Evolutionary conservation across 371 early-diverging fungal species (phyloP), one percentile per base, ranked within the genome.

Genomic region (Actinomortierella wolfii): DNA sequence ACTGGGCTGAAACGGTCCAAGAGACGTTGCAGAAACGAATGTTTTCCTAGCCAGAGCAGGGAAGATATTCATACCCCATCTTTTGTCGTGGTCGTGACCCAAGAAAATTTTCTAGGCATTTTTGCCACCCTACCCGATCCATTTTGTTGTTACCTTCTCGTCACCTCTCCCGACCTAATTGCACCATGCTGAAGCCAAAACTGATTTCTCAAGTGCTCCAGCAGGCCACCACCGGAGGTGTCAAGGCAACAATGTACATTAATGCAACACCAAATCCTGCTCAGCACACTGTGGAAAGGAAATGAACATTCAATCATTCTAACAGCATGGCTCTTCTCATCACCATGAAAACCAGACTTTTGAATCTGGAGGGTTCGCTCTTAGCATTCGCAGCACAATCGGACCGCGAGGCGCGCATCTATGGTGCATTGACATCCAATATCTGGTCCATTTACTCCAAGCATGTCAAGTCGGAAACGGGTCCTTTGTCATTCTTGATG

Each of bases 371-470:
- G 67, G 93, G 93, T 18, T 87, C 89, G 1, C 68, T 91, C 20
- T 69, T 92, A 29, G 87, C 89, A 8, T 92, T 83, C 68, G 81
- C 88, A 29, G 88, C 89, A 25, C 85, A 83, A 20, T 77, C 84
- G 17, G 88, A 86, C 51, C 78, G 81, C 29, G 82, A 86, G 25
- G 90, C 89, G 1, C 84, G 83, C 39, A 81, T 85, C 48, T 79
- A 86, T 59, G 88, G 91, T 11, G 91, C 93, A 18, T 87, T 91
- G 41, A 86, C 86, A 2, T 85, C 89, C 55, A 90, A 89, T 68
- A 81, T 90, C n/a, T 92, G 93, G 91, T 83, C 82, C 34, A 87
- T 87, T 9, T 90, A 91, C 50, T 86, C 88, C 67, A 83, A 87
- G 57, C 85, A 84, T 62, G 68, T 58, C 66, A 80, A 52, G 76